A percentile compares a stretch with the other conserved stretches of the same genome.
Conservation (phyloP, 768 basidiomycete genomes). For the Kwoniella bestiolae region DNA sequence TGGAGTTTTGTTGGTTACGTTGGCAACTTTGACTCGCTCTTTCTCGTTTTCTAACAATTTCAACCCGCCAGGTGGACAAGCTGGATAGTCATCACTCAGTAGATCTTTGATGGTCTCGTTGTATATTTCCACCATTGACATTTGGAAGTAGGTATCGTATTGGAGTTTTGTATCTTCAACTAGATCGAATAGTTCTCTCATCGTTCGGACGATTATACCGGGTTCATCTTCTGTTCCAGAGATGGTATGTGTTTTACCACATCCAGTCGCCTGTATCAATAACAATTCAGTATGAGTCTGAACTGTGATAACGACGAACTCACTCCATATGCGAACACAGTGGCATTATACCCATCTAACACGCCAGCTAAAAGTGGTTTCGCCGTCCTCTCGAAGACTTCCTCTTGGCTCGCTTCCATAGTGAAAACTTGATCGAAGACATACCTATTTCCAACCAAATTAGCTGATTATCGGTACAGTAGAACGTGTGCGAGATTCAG, state of each 20-base stretch:
- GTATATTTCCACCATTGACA: conserved; percentile 98
- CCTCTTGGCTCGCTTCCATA: conserved; percentile 76
- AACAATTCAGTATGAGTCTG: too few relatives aligned
- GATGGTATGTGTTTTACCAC: conserved; percentile 99
- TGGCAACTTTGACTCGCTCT: conserved; percentile 75
- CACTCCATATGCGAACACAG: conserved; percentile 98
- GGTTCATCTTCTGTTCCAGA: conserved; percentile 86
- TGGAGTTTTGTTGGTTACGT: conserved; percentile 80
- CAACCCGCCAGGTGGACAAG: conserved; percentile 81
- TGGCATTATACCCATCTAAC: conserved; percentile 93
- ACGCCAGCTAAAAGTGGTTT: conserved; percentile 77
- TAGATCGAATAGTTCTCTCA: conserved; percentile 92
- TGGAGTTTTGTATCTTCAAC: conserved; percentile 87
- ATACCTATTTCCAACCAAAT: conserved; percentile 61
- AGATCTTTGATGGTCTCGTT: conserved; percentile 98
- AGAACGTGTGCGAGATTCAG: neutral
- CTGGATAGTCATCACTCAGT: conserved; percentile 66
- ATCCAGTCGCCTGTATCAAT: conserved; percentile 97
- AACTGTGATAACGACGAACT: conserved; percentile 57
- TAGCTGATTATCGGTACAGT: neutral
- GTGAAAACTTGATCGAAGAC: conserved; percentile 95
- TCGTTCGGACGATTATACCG: conserved; percentile 93
- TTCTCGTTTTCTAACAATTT: conserved; percentile 92
- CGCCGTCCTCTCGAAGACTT: conserved; percentile 84
- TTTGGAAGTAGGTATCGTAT: conserved; percentile 80